These are phyloP conservation scores for Schrenkiella parvula DNA, from an alignment of 345 rosid genomes.

Conservation along the genomic window DNA sequence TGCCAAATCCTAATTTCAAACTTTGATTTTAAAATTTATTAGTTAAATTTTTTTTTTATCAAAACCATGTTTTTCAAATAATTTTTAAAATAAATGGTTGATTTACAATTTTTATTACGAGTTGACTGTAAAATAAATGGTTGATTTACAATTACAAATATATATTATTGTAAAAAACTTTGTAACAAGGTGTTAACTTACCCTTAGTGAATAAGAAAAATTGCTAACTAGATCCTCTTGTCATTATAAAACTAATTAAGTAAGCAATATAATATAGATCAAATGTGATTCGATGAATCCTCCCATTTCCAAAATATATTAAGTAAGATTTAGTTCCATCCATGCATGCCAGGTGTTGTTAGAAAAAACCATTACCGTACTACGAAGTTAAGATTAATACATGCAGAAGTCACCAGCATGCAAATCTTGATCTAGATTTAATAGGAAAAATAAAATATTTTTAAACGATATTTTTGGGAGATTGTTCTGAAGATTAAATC, in stretches of 20 bases:
- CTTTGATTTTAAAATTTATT: no score
- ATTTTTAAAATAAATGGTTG: no score
- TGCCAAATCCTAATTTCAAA: no score
- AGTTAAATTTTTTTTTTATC: no score
- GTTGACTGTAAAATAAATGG: no score
- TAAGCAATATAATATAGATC: not conserved
- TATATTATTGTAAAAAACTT: no score
- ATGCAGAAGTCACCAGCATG: constrained; percentile 4
- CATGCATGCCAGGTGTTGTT: constrained; percentile 13
- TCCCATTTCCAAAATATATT: not conserved
- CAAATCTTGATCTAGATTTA: not conserved
- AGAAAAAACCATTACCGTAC: not conserved
- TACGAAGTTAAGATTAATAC: constrained; percentile 2
- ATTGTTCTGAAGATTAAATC: not conserved
- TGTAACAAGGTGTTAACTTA: no score
- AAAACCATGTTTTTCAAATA: no score
- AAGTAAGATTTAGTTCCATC: not conserved
- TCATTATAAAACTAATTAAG: not conserved
- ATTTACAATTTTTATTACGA: no score
- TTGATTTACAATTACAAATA: no score
- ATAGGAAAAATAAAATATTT: not conserved
- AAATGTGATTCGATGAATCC: constrained; percentile 6
- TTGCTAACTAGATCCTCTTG: not conserved
- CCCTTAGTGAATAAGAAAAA: not conserved
- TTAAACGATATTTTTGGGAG: not conserved